Evolutionary conservation across 139 green algal species (phyloP).

Genomic region (Chlorella sp.): DNA sequence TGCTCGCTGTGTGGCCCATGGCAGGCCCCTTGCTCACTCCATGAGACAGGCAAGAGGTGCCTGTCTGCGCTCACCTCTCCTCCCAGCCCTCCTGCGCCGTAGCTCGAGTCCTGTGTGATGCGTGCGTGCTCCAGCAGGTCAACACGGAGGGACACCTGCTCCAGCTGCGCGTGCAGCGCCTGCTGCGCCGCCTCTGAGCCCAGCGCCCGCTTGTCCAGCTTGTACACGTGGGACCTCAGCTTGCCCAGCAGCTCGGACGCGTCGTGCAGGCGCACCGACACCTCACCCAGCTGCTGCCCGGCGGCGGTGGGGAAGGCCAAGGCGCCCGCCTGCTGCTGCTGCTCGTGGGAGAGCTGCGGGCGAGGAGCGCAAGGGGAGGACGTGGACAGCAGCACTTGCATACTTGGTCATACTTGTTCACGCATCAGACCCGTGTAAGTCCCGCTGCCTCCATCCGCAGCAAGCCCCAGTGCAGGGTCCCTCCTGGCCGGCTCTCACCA

Average conservation of each 20-base stretch:
- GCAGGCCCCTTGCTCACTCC: too few species aligned
- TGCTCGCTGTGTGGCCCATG: too few species aligned
- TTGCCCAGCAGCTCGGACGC: constrained; percentile 28
- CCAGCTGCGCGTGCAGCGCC: neutral
- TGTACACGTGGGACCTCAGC: constrained; percentile 30
- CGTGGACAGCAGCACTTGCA: neutral
- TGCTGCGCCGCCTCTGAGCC: constrained; percentile 4
- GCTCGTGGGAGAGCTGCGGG: neutral
- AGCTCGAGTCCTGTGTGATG: neutral
- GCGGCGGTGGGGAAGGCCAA: too few species aligned
- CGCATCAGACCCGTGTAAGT: neutral
- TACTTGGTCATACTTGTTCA: neutral
- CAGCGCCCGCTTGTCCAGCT: constrained; percentile 20
- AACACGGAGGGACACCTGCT: neutral
- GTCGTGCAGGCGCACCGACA: constrained; percentile 22
- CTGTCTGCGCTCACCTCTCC: too few species aligned
- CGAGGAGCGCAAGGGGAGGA: neutral
- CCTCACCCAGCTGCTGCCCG: too few species aligned
- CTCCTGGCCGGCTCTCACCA: neutral
- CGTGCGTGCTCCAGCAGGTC: constrained; percentile 1
- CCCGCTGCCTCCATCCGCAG: neutral
- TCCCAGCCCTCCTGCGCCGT: neutral
- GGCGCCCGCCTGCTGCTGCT: constrained; percentile 1
- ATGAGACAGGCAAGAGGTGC: too few species aligned
- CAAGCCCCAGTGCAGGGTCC: neutral